Evolutionary conservation across 371 early-diverging fungal genomes (phyloP).

Genomic region (Mortierella sp.): DNA sequence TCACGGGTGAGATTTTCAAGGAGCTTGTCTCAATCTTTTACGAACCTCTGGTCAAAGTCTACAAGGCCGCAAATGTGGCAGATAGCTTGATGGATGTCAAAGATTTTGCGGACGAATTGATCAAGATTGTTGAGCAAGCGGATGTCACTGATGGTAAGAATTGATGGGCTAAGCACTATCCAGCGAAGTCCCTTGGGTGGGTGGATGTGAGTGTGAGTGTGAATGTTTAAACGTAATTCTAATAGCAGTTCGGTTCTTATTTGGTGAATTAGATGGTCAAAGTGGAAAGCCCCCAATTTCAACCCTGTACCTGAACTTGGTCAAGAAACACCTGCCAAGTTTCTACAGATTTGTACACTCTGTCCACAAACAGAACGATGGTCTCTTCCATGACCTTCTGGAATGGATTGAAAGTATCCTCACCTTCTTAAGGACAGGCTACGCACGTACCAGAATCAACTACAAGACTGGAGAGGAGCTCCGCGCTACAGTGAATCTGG

Average conservation of each 20-base stretch:
- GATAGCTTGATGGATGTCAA: conserved; percentile 70
- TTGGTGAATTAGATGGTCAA: conserved; percentile 14
- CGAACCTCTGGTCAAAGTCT: conserved; percentile 73
- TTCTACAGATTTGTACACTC: conserved; percentile 74
- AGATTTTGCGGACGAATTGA: conserved; percentile 70
- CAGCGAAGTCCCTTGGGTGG: too few relatives aligned
- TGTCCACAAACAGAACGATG: conserved; percentile 67
- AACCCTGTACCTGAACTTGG: conserved; percentile 59
- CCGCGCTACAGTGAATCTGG: conserved; percentile 34
- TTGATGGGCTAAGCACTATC: too few relatives aligned
- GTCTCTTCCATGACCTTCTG: conserved; percentile 58
- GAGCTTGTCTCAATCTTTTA: conserved; percentile 76
- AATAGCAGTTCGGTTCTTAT: not conserved
- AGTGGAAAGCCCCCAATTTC: conserved; percentile 36
- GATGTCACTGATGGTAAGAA: conserved; percentile 53
- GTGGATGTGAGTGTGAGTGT: not conserved
- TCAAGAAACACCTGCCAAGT: conserved; percentile 65
- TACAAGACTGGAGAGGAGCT: conserved; percentile 33
- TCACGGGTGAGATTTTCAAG: conserved; percentile 72
- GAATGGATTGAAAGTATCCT: conserved; percentile 59
- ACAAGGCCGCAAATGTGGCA: conserved; percentile 75
- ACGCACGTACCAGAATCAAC: conserved; percentile 18
- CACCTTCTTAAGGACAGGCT: conserved; percentile 52
- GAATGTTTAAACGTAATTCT: not conserved
- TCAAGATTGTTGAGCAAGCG: conserved; percentile 64